Base-by-base conservation (phyloP, 345 rosid species). In the Conringia planisiliqua region DNA sequence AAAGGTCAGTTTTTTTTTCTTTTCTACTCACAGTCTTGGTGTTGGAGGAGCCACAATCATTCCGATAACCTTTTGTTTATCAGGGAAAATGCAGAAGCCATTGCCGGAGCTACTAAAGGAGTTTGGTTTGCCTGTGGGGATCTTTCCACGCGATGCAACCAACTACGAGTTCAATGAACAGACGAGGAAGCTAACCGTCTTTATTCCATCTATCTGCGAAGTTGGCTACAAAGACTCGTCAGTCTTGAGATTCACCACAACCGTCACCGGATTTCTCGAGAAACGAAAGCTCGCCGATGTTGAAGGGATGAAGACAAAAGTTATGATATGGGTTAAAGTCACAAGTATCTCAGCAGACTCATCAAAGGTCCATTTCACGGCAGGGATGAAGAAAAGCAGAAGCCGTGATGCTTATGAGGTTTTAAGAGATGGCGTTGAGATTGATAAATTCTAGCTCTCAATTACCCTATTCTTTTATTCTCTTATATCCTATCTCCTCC, bases 281-380 rank as follows among this genome's bases (percentile, higher is more conserved):
- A 86, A 87, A 71, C 97, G 96, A 52, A 95, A 88, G 86, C 88
- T 95, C 50, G 81, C 84, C 0, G 81, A 83, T 4, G 86, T 92
- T 10, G 99, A 95, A 81, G 97, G 99, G 66, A 84, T 92, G 91
- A 95, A 95, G 84, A 95, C 97, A 10, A 92, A 95, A 84, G 91
- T 88, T 26, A 85, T 95, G 3, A 93, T 95, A 4, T 95, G 97
- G 97, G 97, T 90, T 47, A 89, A 95, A 83, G 88, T 95, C 72
- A 90, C 99, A 7, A 76, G 84, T 26, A 75, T 95, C 27, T 69
- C 94, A 0, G 82, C 89, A 0, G 97, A 92, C 79, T 86, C 97
- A 6, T 93, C 90, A 68, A 95, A 92, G 85, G 81, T 95, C 2
- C 91, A 96, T 89, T 90, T 95, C 62, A 87, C 89, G 4, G 97